Base-by-base conservation (phyloP, 202 grass and related monocot genomes). In the Musa balbisiana region DNA sequence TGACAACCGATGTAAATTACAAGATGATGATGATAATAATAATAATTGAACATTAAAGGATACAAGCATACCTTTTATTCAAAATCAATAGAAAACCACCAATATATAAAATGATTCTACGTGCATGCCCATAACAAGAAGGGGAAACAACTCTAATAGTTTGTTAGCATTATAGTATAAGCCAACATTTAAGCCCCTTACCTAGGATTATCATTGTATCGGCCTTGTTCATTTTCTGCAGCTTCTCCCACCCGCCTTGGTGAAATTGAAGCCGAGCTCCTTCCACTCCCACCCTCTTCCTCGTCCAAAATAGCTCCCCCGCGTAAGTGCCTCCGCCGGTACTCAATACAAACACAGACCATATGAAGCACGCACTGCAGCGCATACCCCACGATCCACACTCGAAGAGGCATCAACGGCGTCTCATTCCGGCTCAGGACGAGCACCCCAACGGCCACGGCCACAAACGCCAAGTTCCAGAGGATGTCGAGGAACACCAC, bases 321-420 rank as follows among this genome's bases (percentile, higher is more conserved):
- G 15, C 26, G 27, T 2, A 10, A 27, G 10, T 75, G 55, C 55
- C 73, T 62, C 16, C 73, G 25, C 54, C 73, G 27, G 15, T 75
- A 75, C 73, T 75, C 73, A 10, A 75, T 63, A 62, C 55, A 75
- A 8, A 75, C 73, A 19, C 73, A 75, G 0, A 75, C 54, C 73
- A 75, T 63, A 62, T 75, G 73, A 43, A 75, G 25, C 17, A 75
- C 4, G 73, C 73, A 75, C 73, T 75, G 73, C 6, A 75, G 54
- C 26, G 73, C 73, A 23, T 75, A 75, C 8, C 73, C 73, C 10
- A 75, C 8, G 19, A 75, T 75, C 73, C 73, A 75, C 27, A 63
- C 3, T 12, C 73, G 55, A 55, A 75, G 73, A 3, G 56, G 73
- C 73, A 75, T 62, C 73, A 19, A 75, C 8, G 73, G 73, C 55